Evolutionary conservation across 2,329 filamentous ascomycete species (phyloP), one percentile per base, ranked within the genome.

Genomic region (Cladosporium sp.): DNA sequence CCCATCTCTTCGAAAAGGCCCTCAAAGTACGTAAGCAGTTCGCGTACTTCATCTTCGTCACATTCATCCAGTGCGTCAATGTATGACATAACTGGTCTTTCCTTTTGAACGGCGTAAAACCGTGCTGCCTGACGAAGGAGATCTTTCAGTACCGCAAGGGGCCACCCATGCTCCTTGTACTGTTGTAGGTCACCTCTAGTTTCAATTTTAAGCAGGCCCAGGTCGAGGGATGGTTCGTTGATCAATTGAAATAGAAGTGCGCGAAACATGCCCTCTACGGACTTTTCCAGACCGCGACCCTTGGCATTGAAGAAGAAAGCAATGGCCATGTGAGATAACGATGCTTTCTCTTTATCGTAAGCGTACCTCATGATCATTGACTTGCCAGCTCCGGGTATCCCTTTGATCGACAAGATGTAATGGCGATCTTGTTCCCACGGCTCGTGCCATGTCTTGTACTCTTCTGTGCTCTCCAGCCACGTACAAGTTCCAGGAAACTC

Each of bases 101-200:
- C 1, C 5, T 3, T 4, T 4, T 6, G 2, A 2, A 1, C 5
- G 37, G 37, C 5, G 14, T 6, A 5, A 16, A 0, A 18, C 37
- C 6, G 1, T 18, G 18, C 37, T 40, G 37, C 37, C 16, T 40
- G 5, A 6, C 16, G 16, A 7, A 40, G 18, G 14, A 40, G 37
- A 4, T 40, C 37, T 18, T 40, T 18, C 5, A 40, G 37, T 2
- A 7, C 14, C 5, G 5, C 16, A 16, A 40, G 37, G 7, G 37
- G 16, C 37, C 37, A 40, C 6, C 37, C 37, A 5, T 40, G 37
- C 37, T 18, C 5, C 14, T 40, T 40, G 16, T 18, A 18, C 5
- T 40, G 7, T 5, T 18, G 16, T 11, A 12, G 10, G 3, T 35
- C 33, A 12, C 33, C 12, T 35, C 33, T 10, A 35, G 33, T 35